phyloP scores from a whole-genome alignment of 2,329 filamentous ascomycete genomes.

The Penicillium hesseltinei region DNA sequence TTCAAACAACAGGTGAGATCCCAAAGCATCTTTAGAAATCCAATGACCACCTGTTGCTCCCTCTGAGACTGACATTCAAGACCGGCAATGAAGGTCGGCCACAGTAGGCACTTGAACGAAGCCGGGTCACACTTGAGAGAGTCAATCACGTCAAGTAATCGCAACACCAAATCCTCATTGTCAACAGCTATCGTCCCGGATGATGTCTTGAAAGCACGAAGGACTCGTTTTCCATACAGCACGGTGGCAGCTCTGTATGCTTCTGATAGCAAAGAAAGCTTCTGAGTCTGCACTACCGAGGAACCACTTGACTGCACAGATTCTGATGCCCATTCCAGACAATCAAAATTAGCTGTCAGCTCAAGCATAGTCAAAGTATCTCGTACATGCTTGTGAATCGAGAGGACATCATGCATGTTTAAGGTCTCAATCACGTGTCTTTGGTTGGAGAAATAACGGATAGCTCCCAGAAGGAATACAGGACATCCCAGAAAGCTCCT shows the following conservation, averaged over 20 bases:
- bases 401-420: neutral
- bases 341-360: neutral
- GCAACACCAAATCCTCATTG: neutral
- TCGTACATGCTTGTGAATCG: neutral
- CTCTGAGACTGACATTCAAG: constrained; percentile 13
- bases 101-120: constrained; percentile 25
- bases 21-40: constrained; percentile 19
- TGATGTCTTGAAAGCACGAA: neutral
- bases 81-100: constrained; percentile 22
- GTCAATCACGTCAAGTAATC: neutral
- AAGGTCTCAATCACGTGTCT: neutral
- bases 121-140: constrained; percentile 2
- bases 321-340: neutral
- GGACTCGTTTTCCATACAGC: constrained; percentile 15
- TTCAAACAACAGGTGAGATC: constrained; percentile 21
- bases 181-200: neutral
- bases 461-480: neutral
- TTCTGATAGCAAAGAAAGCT: constrained; percentile 4
- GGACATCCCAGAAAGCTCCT: neutral
- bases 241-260: constrained; percentile 15
- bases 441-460: neutral
- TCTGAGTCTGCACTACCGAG: neutral
- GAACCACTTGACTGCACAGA: neutral
- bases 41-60: neutral
- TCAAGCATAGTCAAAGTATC: neutral